These are phyloP conservation scores for Abrus pulchellus DNA, from an alignment of 306 rosid species.

Conservation along the genomic window DNA sequence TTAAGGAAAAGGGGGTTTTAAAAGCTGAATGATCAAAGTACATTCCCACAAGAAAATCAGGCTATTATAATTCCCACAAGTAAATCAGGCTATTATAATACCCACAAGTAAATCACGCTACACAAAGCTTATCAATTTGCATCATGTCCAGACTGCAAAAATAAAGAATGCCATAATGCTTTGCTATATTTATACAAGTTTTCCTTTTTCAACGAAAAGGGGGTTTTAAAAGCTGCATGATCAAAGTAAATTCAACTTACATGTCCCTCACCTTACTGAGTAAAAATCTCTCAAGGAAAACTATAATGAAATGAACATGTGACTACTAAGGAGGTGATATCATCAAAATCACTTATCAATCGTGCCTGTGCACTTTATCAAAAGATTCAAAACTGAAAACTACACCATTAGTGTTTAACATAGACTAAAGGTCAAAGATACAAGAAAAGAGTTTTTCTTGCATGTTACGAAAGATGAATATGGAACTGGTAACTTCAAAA, in stretches of 20 bases:
- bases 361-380: conserved; percentile 10
- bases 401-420: conserved; percentile 18
- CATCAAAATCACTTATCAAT: conserved; percentile 25
- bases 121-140: conserved; percentile 32
- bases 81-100: conserved; percentile 30
- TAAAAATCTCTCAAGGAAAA: not conserved
- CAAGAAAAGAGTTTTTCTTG: conserved; percentile 7
- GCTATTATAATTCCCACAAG: conserved; percentile 36
- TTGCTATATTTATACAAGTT: not conserved
- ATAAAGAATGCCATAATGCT: conserved; percentile 33
- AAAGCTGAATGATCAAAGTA: not conserved
- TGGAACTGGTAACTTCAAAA: conserved; percentile 26
- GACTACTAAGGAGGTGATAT: not conserved
- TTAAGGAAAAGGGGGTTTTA: not conserved
- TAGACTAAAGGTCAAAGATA: conserved; percentile 24
- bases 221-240: not conserved
- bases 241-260: conserved; percentile 13
- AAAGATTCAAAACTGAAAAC: conserved; percentile 1
- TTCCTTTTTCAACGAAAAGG: not conserved
- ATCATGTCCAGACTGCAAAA: not conserved
- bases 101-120: conserved; percentile 18
- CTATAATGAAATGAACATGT: conserved; percentile 17
- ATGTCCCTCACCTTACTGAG: conserved; percentile 13
- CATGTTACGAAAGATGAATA: conserved; percentile 38
- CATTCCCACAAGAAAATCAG: not conserved